Percentiles rank a stretch among this genome's conserved stretches.
phyloP scores from a whole-genome alignment of 2,329 filamentous ascomycete species.

The Apiospora phragmitis region DNA sequence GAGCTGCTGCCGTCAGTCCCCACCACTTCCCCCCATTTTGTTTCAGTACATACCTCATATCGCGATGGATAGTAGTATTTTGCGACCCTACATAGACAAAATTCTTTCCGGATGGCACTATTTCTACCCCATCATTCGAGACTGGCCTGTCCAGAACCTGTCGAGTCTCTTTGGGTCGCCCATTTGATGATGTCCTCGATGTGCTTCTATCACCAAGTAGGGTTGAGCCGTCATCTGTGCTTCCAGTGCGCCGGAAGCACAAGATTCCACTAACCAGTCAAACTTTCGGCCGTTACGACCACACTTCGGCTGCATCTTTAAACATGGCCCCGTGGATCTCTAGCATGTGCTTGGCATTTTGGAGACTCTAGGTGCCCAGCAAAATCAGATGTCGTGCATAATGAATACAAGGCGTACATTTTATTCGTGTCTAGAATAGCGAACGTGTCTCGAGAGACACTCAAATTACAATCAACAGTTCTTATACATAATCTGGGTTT shows the following conservation, averaged over 20 bases:
- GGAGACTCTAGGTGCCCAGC: neutral
- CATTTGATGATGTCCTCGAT: neutral
- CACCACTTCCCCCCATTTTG: neutral
- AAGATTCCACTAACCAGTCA: neutral
- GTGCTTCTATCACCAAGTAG: neutral
- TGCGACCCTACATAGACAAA: neutral
- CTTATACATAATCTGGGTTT: neutral
- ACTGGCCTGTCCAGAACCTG: neutral
- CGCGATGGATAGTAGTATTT: neutral
- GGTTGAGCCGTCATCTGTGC: neutral
- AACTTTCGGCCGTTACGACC: neutral
- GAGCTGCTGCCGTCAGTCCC: neutral
- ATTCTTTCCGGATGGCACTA: neutral
- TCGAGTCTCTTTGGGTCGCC: neutral
- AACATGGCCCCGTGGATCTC: neutral
- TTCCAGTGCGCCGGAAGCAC: neutral
- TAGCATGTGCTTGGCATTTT: neutral
- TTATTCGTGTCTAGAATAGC: conserved; percentile 1
- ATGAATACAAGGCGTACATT: neutral
- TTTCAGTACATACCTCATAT: neutral
- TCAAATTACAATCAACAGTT: neutral
- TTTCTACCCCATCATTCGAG: neutral
- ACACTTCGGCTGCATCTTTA: neutral
- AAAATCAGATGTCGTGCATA: neutral
- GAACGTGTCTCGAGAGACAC: neutral